Evolutionary conservation across 78 protist genomes (phyloP), one percentile per base, ranked within the genome.

Genomic region (Cavenderia fasciculata): DNA sequence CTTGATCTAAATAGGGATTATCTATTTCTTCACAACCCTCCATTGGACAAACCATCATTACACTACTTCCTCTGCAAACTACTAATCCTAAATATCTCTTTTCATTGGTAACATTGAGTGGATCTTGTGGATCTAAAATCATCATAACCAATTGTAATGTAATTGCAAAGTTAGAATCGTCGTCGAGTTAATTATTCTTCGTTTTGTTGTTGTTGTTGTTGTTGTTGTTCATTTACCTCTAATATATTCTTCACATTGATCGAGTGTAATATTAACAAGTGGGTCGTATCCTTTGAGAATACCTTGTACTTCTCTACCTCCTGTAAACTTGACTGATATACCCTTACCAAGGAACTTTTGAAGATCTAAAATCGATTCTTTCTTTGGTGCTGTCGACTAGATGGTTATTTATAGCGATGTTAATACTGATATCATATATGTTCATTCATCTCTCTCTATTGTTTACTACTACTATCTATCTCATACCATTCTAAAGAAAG

Each of bases 271-370:
- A 70, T 86, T 86, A 19, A 86, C 93, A 44, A 92, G 66, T 63
- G 84, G 78, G 43, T 92, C 95, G 74, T 92, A 92, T 59, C 95
- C 95, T 57, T 92, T 92, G 36, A 92, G 65, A 29, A 86, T 73
- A 59, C 95, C 95, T 63, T 76, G 86, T 31, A 92, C 95, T 85
- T 92, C 95, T 23, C 95, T 40, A 49, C 95, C 95, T 43, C 95
- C 95, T 47, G 86, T 92, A 47, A 92, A 92, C 44, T 92, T 92
- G 14, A 92, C 95, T 36, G 36, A 29, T 12, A 92, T 61, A 46
- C 85, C 89, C 56, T 92, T 85, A 40, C 91, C 92, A 52, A 92
- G 40, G 74, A 86, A 92, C 51, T 44, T 61, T 47, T 76, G 84
- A 12, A 92, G 54, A 44, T 92, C 95, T 47, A 92, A 46, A 65